These are phyloP conservation scores for Penicillium fimorum DNA, from an alignment of 495 filamentous ascomycete species.

Conservation along the genomic window DNA sequence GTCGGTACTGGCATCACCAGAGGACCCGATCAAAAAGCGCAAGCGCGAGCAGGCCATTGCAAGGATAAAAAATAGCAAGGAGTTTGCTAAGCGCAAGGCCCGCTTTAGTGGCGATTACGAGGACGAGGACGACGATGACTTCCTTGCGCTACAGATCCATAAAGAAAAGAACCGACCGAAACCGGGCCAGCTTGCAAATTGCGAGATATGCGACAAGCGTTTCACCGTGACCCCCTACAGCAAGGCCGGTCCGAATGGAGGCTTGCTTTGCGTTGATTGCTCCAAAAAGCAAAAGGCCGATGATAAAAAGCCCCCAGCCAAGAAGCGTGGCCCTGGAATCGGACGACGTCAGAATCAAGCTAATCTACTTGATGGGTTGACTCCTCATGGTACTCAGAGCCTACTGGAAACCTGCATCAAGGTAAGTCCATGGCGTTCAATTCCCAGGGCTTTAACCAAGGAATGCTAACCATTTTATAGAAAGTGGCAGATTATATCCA, in stretches of 20 bases:
- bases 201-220: constrained; percentile 77
- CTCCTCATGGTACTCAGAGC: constrained; percentile 64
- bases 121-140: constrained; percentile 50
- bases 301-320: constrained; percentile 58
- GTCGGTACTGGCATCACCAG: constrained; percentile 42
- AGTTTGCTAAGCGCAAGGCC: constrained; percentile 59
- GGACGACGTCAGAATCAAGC: constrained; percentile 72
- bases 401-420: constrained; percentile 78
- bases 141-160: constrained; percentile 53
- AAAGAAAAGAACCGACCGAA: constrained; percentile 61
- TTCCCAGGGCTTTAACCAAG: neutral
- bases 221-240: constrained; percentile 94
- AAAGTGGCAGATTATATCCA: constrained; percentile 79
- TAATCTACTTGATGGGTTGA: constrained; percentile 72
- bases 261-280: constrained; percentile 80
- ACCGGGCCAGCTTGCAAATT: constrained; percentile 87
- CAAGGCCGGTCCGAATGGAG: constrained; percentile 75
- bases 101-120: constrained; percentile 48
- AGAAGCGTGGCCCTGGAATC: constrained; percentile 52
- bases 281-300: constrained; percentile 71
- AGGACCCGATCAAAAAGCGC: constrained; percentile 57
- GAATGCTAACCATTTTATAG: constrained; percentile 25
- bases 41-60: constrained; percentile 64
- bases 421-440: constrained; percentile 26
- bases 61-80: constrained; percentile 76